These are phyloP conservation scores for Myriangium duriaei DNA, from an alignment of 2,329 filamentous ascomycete species.

Conservation along the genomic window DNA sequence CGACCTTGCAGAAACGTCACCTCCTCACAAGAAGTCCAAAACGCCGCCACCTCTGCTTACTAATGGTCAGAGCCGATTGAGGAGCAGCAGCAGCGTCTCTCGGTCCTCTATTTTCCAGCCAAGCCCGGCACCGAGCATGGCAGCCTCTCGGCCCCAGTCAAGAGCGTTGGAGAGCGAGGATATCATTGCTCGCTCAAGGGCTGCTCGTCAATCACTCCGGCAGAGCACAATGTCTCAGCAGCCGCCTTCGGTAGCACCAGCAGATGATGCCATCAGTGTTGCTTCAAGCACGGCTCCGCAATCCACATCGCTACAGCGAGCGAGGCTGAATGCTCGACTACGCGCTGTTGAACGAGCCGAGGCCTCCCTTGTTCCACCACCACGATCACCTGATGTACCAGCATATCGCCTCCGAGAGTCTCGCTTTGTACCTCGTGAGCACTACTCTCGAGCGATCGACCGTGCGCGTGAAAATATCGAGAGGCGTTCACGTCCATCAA, in stretches of 20 bases:
- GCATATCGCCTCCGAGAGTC: conserved; percentile 25
- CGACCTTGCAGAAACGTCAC: conserved; percentile 3
- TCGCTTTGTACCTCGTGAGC: conserved; percentile 24
- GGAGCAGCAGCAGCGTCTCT: conserved; percentile 1
- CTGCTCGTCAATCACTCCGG: conserved; percentile 19
- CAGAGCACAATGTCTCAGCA: conserved; percentile 10
- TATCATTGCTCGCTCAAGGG: conserved; percentile 22
- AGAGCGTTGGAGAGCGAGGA: conserved; percentile 19
- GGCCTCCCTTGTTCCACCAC: conserved; percentile 8
- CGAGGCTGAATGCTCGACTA: conserved; percentile 20
- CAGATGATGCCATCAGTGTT: conserved; percentile 7
- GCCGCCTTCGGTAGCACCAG: not conserved
- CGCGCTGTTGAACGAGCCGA: conserved; percentile 15
- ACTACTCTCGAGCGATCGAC: conserved; percentile 23
- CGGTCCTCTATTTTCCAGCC: conserved; percentile 5
- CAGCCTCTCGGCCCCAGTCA: conserved; percentile 1
- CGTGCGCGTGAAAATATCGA: conserved; percentile 19
- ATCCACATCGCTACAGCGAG: conserved; percentile 21
- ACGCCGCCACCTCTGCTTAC: not conserved
- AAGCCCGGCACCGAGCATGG: conserved; percentile 3
- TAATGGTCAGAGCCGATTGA: not conserved
- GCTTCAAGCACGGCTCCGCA: conserved; percentile 10
- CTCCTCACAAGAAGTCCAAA: conserved; percentile 4
- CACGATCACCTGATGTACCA: conserved; percentile 17
- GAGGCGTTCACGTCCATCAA: conserved; percentile 6